Conservation (phyloP, 441 rosid genomes). For the Erodium chrysanthum region DNA sequence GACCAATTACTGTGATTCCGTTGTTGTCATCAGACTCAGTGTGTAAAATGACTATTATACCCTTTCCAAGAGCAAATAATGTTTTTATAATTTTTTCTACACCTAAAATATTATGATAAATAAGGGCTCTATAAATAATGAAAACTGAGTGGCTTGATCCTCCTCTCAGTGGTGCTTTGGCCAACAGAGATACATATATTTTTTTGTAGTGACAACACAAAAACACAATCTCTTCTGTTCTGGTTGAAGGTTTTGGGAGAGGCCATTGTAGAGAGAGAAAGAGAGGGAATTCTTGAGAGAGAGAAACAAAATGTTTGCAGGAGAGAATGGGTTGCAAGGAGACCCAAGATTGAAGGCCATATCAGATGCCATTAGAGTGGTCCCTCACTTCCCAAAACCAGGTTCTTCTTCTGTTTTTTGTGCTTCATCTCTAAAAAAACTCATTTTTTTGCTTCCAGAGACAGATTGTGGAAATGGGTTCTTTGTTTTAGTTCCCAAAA, state of each 20-base stretch:
- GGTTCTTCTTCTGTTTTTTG: conserved; percentile 27
- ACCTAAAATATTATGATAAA: too few species aligned
- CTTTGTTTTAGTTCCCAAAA: too few species aligned
- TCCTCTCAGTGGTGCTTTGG: neutral
- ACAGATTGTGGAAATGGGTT: neutral
- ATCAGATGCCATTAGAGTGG: conserved; percentile 73
- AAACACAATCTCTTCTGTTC: neutral
- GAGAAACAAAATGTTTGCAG: conserved; percentile 31
- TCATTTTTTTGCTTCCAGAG: neutral
- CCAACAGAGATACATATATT: neutral
- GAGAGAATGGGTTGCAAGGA: conserved; percentile 63
- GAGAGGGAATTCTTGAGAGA: neutral
- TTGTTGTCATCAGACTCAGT: neutral
- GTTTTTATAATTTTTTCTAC: too few species aligned
- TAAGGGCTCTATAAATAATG: neutral
- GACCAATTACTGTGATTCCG: neutral
- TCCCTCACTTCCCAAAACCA: conserved; percentile 82
- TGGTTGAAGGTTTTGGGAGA: neutral
- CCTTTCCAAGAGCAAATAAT: too few species aligned
- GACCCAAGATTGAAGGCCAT: conserved; percentile 70
- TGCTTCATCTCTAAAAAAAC: neutral
- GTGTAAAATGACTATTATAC: too few species aligned
- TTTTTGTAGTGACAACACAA: neutral
- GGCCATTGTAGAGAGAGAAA: neutral
- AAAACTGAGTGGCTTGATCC: conserved; percentile 7